Evolutionary conservation across 1,139 yeast species (phyloP).

Genomic region (Yamadazyma spencermartinsiae): DNA sequence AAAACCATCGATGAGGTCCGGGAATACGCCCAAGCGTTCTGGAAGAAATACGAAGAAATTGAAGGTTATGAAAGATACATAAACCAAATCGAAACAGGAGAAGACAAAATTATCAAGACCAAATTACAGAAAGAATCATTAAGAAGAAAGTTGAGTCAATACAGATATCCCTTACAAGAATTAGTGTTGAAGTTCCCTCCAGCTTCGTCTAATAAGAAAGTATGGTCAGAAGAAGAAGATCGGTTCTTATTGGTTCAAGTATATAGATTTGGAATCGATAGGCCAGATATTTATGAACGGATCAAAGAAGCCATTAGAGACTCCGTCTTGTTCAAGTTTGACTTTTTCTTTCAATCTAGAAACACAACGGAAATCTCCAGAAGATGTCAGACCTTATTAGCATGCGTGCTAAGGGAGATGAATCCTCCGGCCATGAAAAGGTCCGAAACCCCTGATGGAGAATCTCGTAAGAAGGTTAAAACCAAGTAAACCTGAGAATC

Average conservation of each 20-base stretch:
- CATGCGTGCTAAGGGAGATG: slow-evolving; percentile 64
- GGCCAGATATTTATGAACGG: slow-evolving; percentile 62
- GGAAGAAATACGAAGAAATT: slow-evolving; percentile 63
- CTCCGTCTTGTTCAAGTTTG: slow-evolving; percentile 65
- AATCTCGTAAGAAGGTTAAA: slow-evolving; percentile 19
- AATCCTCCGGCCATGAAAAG: slow-evolving; percentile 20
- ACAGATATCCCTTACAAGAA: slow-evolving; percentile 65
- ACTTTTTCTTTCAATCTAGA: slow-evolving; percentile 71
- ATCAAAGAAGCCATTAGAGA: slow-evolving; percentile 62
- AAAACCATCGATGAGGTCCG: slow-evolving; percentile 69
- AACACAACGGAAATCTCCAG: slow-evolving; percentile 64
- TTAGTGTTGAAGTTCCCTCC: slow-evolving; percentile 62
- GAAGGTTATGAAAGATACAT: slow-evolving; percentile 74
- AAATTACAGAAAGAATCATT: slow-evolving; percentile 67
- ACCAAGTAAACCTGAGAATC: no score
- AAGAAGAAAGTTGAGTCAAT: slow-evolving; percentile 61
- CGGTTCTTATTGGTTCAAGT: slow-evolving; percentile 65
- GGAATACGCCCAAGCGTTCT: slow-evolving; percentile 64
- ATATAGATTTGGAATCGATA: slow-evolving; percentile 65
- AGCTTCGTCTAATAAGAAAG: slow-evolving; percentile 52
- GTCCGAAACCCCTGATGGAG: slow-evolving; percentile 15
- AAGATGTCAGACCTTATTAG: slow-evolving; percentile 65
- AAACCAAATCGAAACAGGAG: slow-evolving; percentile 72
- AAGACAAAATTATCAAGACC: slow-evolving; percentile 59
- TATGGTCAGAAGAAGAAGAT: slow-evolving; percentile 74